A percentile compares a stretch with the other conserved stretches of the same genome.
These are phyloP conservation scores for Pseudogymnoascus sp. DNA, from an alignment of 2,329 filamentous ascomycete genomes.

Conservation along the genomic window DNA sequence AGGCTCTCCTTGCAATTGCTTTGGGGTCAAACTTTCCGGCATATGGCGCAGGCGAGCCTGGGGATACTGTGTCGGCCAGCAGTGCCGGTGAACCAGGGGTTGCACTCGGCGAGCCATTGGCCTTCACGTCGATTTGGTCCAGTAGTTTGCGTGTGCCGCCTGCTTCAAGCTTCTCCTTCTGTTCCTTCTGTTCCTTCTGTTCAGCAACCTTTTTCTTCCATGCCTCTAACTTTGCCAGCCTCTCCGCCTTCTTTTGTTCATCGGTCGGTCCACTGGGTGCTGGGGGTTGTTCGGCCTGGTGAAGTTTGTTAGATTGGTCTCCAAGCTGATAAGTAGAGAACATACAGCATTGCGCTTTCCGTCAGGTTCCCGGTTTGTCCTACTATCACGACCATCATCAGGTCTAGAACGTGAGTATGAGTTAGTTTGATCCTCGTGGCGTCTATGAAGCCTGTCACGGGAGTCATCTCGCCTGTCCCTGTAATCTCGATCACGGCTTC, in stretches of 20 bases:
- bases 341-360: slow-evolving; percentile 50
- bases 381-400: slow-evolving; percentile 53
- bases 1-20: slow-evolving; percentile 71
- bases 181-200: slow-evolving; percentile 62
- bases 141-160: slow-evolving; percentile 59
- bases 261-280: slow-evolving; percentile 49
- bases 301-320: slow-evolving; percentile 12
- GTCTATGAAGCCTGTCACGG: slow-evolving; percentile 54
- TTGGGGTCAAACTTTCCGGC: slow-evolving; percentile 82
- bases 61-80: slow-evolving; percentile 32
- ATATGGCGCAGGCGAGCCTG: slow-evolving; percentile 51
- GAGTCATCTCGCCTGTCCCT: slow-evolving; percentile 66
- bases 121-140: slow-evolving; percentile 66
- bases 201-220: slow-evolving; percentile 86
- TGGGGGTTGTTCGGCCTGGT: slow-evolving; percentile 46
- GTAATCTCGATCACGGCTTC: slow-evolving; percentile 61
- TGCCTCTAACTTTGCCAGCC: slow-evolving; percentile 72
- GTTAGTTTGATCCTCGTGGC: slow-evolving; percentile 64
- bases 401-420: slow-evolving; percentile 57
- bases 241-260: slow-evolving; percentile 69
- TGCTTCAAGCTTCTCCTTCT: slow-evolving; percentile 59
- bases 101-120: slow-evolving; percentile 34
- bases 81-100: slow-evolving; percentile 44
- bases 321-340: slow-evolving; percentile 13
- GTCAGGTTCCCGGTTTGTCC: slow-evolving; percentile 39